These are phyloP conservation scores for Exophiala mesophila DNA, from an alignment of 2,329 filamentous ascomycete genomes.

Conservation along the genomic window DNA sequence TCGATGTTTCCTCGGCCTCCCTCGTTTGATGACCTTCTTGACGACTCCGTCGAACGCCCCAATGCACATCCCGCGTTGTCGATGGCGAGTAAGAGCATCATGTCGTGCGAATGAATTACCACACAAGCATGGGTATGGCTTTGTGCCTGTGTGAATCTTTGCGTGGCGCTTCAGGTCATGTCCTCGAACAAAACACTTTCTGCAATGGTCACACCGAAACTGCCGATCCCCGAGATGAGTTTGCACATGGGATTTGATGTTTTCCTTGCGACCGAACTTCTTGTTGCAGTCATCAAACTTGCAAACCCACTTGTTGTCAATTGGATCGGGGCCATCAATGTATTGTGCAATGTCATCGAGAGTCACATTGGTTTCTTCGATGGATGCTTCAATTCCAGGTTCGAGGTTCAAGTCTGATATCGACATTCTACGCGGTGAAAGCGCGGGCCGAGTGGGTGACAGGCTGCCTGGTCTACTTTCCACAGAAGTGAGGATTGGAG, in stretches of 20 bases:
- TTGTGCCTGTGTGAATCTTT: slow-evolving; percentile 94
- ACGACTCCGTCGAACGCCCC: slow-evolving; percentile 83
- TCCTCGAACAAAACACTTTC: slow-evolving; percentile 93
- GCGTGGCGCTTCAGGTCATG: slow-evolving; percentile 96
- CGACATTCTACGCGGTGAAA: slow-evolving; percentile 41
- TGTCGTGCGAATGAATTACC: slow-evolving; percentile 93
- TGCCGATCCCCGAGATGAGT: slow-evolving; percentile 95
- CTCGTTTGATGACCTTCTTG: slow-evolving; percentile 62
- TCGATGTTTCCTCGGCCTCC: slow-evolving; percentile 58
- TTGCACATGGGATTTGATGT: slow-evolving; percentile 97
- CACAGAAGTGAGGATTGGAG: slow-evolving; percentile 22
- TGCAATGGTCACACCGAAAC: slow-evolving; percentile 87
- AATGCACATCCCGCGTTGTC: slow-evolving; percentile 93
- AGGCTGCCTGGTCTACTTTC: slow-evolving; percentile 20
- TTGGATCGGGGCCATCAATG: slow-evolving; percentile 66
- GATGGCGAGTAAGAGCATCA: slow-evolving; percentile 88
- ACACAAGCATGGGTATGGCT: slow-evolving; percentile 91
- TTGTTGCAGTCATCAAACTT: slow-evolving; percentile 76
- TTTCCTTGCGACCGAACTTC: slow-evolving; percentile 93
- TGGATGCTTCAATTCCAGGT: slow-evolving; percentile 55
- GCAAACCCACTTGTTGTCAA: slow-evolving; percentile 76
- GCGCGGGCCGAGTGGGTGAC: slow-evolving; percentile 33
- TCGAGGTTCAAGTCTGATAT: slow-evolving; percentile 49
- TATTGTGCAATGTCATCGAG: slow-evolving; percentile 74
- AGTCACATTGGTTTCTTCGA: slow-evolving; percentile 76